phyloP scores from a whole-genome alignment of 2,329 filamentous ascomycete genomes.

The Talaromyces funiculosus region DNA sequence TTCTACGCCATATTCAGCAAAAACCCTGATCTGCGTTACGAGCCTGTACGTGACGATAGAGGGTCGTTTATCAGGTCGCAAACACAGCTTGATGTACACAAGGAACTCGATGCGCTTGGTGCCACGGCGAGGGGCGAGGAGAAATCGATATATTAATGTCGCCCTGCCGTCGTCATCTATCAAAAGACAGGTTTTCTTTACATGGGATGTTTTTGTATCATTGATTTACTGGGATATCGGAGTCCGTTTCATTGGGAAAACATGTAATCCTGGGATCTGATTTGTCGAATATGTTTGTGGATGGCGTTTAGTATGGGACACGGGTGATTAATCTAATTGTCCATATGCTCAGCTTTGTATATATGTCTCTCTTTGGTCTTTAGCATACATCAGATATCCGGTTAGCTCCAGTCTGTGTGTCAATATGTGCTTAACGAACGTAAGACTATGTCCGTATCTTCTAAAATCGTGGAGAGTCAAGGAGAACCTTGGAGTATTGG shows the following conservation, averaged over 20 bases:
- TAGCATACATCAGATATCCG: no score
- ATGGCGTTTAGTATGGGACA: background rate
- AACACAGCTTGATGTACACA: constrained; percentile 65
- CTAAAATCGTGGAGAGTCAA: background rate
- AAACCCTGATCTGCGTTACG: constrained; percentile 91
- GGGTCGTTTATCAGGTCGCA: constrained; percentile 88
- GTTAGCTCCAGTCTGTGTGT: no score
- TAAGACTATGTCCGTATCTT: no score
- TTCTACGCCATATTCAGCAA: constrained; percentile 78
- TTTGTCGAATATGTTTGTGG: background rate
- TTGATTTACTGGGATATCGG: background rate
- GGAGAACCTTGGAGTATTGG: no score
- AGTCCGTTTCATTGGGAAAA: background rate
- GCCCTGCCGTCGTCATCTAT: background rate
- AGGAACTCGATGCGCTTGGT: constrained; percentile 81
- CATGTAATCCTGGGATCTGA: background rate
- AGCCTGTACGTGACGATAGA: constrained; percentile 92
- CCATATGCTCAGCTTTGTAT: background rate
- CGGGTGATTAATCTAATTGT: background rate
- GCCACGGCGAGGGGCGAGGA: constrained; percentile 74
- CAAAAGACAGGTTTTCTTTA: background rate
- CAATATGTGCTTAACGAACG: no score
- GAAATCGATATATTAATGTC: constrained; percentile 37
- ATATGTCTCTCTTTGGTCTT: background rate
- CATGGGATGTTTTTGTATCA: background rate